phyloP scores from a whole-genome alignment of 805 yeast genomes.

The Grigorovia yakushimaensis region DNA sequence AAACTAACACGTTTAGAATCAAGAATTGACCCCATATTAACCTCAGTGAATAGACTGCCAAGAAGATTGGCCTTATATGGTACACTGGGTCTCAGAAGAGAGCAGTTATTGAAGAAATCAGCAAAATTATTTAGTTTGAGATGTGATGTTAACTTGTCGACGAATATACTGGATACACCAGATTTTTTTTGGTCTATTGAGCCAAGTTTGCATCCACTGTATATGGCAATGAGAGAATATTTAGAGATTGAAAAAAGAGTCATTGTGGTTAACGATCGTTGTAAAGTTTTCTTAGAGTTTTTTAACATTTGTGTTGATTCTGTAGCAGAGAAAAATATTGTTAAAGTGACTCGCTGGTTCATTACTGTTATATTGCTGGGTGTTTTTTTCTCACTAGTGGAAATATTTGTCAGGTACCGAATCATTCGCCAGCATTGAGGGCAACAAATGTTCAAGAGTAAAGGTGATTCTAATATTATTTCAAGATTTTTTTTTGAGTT shows the following conservation, averaged over 20 bases:
- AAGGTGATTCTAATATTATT: no score
- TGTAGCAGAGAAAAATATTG: constrained; percentile 86
- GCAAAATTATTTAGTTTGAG: constrained; percentile 84
- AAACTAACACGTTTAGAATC: constrained; percentile 87
- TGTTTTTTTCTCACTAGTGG: constrained; percentile 65
- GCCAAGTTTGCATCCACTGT: constrained; percentile 90
- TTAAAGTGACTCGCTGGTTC: constrained; percentile 83
- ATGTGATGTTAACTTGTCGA: constrained; percentile 86
- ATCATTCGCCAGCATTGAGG: constrained; percentile 29
- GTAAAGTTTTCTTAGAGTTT: constrained; percentile 88
- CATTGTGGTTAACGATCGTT: constrained; percentile 84
- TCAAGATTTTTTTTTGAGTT: no score
- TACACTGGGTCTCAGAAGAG: constrained; percentile 69
- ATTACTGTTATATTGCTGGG: constrained; percentile 73
- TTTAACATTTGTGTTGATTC: constrained; percentile 90
- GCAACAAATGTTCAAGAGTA: no score
- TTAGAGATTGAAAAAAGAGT: constrained; percentile 92
- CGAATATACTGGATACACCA: constrained; percentile 89
- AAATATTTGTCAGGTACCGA: constrained; percentile 50
- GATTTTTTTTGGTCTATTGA: constrained; percentile 94
- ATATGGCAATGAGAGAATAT: constrained; percentile 82
- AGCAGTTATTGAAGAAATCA: constrained; percentile 76
- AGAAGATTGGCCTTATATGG: constrained; percentile 87
- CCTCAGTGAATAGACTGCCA: constrained; percentile 81
- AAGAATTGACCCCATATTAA: constrained; percentile 73